Evolutionary conservation across 768 basidiomycete species (phyloP), one percentile per base, ranked within the genome.

Genomic region (Filobasidium floriforme): DNA sequence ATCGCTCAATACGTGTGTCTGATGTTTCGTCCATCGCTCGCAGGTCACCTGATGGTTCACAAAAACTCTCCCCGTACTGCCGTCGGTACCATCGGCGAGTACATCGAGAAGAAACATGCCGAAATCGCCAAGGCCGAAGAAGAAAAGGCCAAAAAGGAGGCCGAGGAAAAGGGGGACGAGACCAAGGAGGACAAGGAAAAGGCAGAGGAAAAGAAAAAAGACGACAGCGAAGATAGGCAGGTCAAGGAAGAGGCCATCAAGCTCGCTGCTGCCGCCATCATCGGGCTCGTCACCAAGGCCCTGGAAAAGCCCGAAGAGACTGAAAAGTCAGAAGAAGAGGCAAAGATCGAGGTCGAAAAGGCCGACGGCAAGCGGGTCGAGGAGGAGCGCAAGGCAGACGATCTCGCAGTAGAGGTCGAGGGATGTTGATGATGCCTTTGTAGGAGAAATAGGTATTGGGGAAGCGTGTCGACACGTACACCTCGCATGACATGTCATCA

Each of bases 1-100:
- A n/a, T n/a, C n/a, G n/a, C n/a, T n/a, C n/a, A n/a, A n/a, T n/a
- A n/a, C n/a, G n/a, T n/a, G n/a, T n/a, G n/a, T n/a, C n/a, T n/a
- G n/a, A n/a, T n/a, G n/a, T n/a, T n/a, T n/a, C n/a, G n/a, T n/a
- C n/a, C n/a, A n/a, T n/a, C n/a, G n/a, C n/a, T n/a, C n/a, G n/a
- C n/a, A 68, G 67, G 67, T 24, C 55, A 59, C 41, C 26, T 68
- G 46, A 68, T 68, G 67, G 14, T 32, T 15, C 62, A 68, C 46
- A 63, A 63, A 24, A 22, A 28, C n/a, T 63, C 61, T 29, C 67
- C 67, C 7, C 60, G 54, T 22, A 62, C 55, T 18, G 67, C 67
- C 3, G 28, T 64, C 10, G 60, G 51, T 41, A 55, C 54, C 3
- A 55, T 59, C 14, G 37, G n/a, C 3, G 51, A n/a, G 6, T 67